These are phyloP conservation scores for Cytospora piceicola DNA, from an alignment of 2,329 filamentous ascomycete species.

Conservation along the genomic window DNA sequence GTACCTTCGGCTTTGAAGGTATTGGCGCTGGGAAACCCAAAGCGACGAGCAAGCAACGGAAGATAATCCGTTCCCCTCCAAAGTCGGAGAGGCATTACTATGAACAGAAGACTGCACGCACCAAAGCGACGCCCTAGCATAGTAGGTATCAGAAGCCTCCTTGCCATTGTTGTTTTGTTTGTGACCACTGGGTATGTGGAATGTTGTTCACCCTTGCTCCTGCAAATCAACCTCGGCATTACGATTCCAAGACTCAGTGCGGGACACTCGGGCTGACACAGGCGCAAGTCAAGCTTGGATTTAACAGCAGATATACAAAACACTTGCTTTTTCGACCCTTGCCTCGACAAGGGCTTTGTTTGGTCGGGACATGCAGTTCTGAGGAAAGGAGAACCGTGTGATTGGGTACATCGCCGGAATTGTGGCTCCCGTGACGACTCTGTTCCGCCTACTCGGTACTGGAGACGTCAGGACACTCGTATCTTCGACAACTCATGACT, in stretches of 20 bases:
- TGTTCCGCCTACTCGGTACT: not conserved
- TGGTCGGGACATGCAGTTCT: not conserved
- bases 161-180: not conserved
- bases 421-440: conserved; percentile 2
- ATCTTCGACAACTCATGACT: not conserved
- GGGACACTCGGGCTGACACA: too few species aligned
- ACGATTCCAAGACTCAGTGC: not conserved
- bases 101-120: too few species aligned
- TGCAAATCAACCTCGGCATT: too few species aligned
- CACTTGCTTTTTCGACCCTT: not conserved
- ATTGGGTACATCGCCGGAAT: not conserved
- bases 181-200: not conserved
- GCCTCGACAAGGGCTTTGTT: not conserved
- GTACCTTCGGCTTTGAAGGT: too few species aligned
- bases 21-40: too few species aligned
- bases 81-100: too few species aligned
- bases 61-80: too few species aligned
- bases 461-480: not conserved
- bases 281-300: too few species aligned
- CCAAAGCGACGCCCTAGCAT: too few species aligned
- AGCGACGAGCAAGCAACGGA: too few species aligned
- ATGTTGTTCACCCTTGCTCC: not conserved
- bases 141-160: too few species aligned
- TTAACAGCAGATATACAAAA: not conserved
- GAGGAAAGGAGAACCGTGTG: not conserved